Evolutionary conservation across 1,284 basidiomycete genomes (phyloP).

Genomic region (Fistulina hepatica): DNA sequence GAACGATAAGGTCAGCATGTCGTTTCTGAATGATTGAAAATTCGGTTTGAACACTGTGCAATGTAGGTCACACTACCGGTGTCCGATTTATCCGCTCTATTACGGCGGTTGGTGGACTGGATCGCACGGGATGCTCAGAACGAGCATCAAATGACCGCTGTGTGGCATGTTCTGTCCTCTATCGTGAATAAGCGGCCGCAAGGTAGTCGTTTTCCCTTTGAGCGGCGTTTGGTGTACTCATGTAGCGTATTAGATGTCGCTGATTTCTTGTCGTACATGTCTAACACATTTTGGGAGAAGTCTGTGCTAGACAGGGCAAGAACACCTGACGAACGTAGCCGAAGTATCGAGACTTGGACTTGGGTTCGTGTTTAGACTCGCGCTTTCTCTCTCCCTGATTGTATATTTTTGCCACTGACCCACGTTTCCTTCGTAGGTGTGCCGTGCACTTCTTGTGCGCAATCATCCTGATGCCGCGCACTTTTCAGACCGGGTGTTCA

Average conservation of each 20-base stretch:
- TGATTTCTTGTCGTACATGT: conserved; percentile 32
- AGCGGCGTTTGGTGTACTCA: background rate
- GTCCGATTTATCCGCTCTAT: too few species aligned
- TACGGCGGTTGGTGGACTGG: too few species aligned
- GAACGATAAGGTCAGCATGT: conserved; percentile 50
- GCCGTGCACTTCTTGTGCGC: conserved; percentile 69
- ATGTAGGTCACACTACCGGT: too few species aligned
- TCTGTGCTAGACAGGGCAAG: conserved; percentile 28
- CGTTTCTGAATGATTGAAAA: too few species aligned
- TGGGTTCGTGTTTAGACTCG: conserved; percentile 44
- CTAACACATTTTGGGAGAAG: conserved; percentile 36
- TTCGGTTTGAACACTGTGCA: too few species aligned
- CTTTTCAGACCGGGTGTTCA: conserved; percentile 58
- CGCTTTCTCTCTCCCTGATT: conserved; percentile 2
- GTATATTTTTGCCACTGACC: conserved; percentile 12
- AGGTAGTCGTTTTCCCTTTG: conserved; percentile 30
- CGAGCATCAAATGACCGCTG: conserved; percentile 46
- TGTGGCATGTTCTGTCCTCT: conserved; percentile 52
- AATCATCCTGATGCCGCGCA: conserved; percentile 48
- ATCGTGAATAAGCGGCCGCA: conserved; percentile 68
- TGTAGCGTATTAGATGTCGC: conserved; percentile 30
- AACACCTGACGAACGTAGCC: conserved; percentile 28
- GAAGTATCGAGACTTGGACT: conserved; percentile 46
- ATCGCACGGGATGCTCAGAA: conserved; percentile 41
- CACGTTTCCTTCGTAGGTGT: conserved; percentile 37